Evolutionary conservation across 2,329 filamentous ascomycete species (phyloP).

Genomic region (Aspergillus puulaauensis): DNA sequence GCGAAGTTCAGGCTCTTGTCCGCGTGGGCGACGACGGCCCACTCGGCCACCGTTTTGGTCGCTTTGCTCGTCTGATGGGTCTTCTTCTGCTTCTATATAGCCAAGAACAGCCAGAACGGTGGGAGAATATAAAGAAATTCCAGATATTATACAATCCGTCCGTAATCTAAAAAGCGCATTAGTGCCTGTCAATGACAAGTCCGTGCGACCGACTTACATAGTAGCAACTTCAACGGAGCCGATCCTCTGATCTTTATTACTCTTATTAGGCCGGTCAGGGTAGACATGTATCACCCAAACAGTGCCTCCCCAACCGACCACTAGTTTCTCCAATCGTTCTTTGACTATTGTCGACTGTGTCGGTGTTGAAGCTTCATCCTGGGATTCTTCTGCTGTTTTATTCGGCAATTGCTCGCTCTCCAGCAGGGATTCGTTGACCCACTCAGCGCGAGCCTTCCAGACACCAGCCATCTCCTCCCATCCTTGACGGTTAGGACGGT

Average conservation of each 20-base stretch:
- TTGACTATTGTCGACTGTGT: constrained; percentile 42
- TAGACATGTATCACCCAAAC: constrained; percentile 95
- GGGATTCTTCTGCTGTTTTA: constrained; percentile 26
- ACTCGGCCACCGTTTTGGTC: constrained; percentile 51
- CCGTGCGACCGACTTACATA: constrained; percentile 63
- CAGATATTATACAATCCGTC: constrained; percentile 97
- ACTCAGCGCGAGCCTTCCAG: constrained; percentile 89
- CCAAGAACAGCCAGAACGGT: constrained; percentile 87
- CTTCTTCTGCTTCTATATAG: constrained; percentile 74
- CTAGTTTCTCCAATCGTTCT: constrained; percentile 65
- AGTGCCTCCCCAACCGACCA: constrained; percentile 94
- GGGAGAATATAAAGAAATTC: constrained; percentile 93
- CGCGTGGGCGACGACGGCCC: constrained; percentile 72
- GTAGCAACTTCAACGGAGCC: constrained; percentile 88
- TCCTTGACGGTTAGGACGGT: constrained; percentile 77
- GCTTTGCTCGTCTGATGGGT: constrained; percentile 58
- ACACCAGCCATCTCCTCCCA: constrained; percentile 97
- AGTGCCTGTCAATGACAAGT: constrained; percentile 22
- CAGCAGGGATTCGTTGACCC: constrained; percentile 84
- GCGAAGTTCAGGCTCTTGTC: constrained; percentile 81
- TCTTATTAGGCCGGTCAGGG: constrained; percentile 67
- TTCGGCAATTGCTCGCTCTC: constrained; percentile 64
- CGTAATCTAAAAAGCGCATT: constrained; percentile 62
- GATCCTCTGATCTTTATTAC: constrained; percentile 67
- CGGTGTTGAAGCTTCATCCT: constrained; percentile 42